phyloP scores from a whole-genome alignment of 2,329 filamentous ascomycete genomes.

The Pseudogymnoascus sp. region DNA sequence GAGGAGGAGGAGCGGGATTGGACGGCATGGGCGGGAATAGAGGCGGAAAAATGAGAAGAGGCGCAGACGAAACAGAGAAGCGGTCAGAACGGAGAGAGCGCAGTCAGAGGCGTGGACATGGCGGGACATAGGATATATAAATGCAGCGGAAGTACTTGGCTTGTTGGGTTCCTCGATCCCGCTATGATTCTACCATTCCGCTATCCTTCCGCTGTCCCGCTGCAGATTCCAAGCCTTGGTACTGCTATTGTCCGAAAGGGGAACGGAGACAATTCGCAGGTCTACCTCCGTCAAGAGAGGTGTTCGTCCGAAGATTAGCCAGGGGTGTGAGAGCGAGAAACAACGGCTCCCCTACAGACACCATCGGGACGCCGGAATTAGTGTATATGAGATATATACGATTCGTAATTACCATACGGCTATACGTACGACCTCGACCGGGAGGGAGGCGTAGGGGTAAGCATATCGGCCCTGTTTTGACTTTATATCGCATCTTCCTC shows the following conservation, averaged over 20 bases:
- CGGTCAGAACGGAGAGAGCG: not conserved
- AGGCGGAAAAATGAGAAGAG: not conserved
- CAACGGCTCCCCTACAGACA: not conserved
- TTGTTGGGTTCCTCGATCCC: not conserved
- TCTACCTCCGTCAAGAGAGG: not conserved
- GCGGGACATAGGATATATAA: not conserved
- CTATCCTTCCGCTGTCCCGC: not conserved
- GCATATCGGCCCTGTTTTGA: not conserved
- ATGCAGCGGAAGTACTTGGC: not conserved
- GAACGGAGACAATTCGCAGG: not conserved
- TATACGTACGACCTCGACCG: too few relatives aligned
- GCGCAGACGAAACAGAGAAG: not conserved
- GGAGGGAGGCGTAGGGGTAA: too few relatives aligned
- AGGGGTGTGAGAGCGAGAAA: not conserved
- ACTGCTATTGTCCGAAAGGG: not conserved
- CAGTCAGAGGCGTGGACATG: too few relatives aligned
- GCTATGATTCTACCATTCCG: not conserved
- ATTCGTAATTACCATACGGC: not conserved
- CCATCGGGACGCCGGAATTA: not conserved
- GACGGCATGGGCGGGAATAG: not conserved
- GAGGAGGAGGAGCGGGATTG: too few relatives aligned
- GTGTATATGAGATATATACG: not conserved
- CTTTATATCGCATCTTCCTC: not conserved
- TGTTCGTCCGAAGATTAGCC: not conserved
- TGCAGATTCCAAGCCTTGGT: not conserved